Conservation (phyloP, 768 basidiomycete species). For the Mycena venus region DNA sequence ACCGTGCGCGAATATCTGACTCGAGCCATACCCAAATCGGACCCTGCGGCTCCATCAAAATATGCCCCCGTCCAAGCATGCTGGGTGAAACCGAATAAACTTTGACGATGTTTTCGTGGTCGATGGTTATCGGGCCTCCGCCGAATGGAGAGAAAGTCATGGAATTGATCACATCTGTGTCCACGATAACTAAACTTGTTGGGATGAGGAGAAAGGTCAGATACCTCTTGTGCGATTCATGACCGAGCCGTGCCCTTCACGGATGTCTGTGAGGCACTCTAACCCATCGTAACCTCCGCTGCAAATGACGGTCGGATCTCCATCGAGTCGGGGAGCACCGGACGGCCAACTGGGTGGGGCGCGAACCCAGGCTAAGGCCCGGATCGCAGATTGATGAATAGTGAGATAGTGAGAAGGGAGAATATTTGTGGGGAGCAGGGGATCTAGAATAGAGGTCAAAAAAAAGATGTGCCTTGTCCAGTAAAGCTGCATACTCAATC, state of each 20-base stretch:
- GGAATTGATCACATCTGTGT: constrained; percentile 78
- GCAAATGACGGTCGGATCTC: constrained; percentile 79
- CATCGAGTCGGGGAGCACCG: constrained; percentile 60
- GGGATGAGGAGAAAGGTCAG: background rate
- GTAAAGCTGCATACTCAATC: constrained; percentile 44
- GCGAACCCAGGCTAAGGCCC: constrained; percentile 81
- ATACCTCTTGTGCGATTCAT: constrained; percentile 85
- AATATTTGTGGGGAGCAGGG: constrained; percentile 51
- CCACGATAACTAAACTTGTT: background rate
- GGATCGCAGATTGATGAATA: constrained; percentile 85
- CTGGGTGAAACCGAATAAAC: constrained; percentile 78
- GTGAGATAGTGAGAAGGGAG: constrained; percentile 81
- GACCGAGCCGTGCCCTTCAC: constrained; percentile 74
- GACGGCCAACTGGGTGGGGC: constrained; percentile 67
- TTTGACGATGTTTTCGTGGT: constrained; percentile 87
- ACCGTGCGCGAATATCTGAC: background rate
- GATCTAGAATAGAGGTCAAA: constrained; percentile 33
- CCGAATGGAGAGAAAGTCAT: constrained; percentile 77
- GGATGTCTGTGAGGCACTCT: constrained; percentile 81
- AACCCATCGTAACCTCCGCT: constrained; percentile 88
- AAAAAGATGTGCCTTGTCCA: background rate
- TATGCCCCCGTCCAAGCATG: constrained; percentile 81
- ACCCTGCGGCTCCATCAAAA: constrained; percentile 79
- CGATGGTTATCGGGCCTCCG: constrained; percentile 82
- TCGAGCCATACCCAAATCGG: constrained; percentile 79